Percentiles rank a stretch among this genome's conserved stretches.
These are phyloP conservation scores for Diplosphaera chodatii DNA, from an alignment of 139 green algal species.

Conservation along the genomic window DNA sequence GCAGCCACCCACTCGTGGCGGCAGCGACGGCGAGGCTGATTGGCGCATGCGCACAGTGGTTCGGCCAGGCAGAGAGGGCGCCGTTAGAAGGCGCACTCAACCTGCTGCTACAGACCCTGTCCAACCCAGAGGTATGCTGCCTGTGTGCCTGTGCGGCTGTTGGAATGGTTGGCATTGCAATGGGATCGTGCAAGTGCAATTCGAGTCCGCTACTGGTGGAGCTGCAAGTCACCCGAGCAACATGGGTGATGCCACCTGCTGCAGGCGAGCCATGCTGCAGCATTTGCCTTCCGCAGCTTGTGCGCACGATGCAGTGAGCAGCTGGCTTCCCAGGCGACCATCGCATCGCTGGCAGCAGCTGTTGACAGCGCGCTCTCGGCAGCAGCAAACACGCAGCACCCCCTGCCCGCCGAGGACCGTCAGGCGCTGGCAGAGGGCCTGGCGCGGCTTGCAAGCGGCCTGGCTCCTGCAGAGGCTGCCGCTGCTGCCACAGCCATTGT, in stretches of 20 bases:
- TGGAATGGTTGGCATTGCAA: too few species aligned
- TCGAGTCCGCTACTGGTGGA: too few species aligned
- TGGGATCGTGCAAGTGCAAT: too few species aligned
- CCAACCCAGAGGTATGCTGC: slow-evolving; percentile 1
- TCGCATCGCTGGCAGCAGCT: not conserved
- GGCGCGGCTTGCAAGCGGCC: not conserved
- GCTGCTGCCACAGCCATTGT: not conserved
- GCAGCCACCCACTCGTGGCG: not conserved
- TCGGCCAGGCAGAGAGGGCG: not conserved
- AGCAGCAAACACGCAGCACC: too few species aligned
- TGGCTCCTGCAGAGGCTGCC: slow-evolving; percentile 6
- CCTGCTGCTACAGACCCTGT: slow-evolving; percentile 4
- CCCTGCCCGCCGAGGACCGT: not conserved
- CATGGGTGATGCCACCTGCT: not conserved
- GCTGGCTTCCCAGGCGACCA: not conserved
- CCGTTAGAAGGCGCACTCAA: slow-evolving; percentile 13
- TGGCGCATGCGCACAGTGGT: slow-evolving; percentile 4
- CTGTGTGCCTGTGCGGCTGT: too few species aligned
- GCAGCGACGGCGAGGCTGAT: slow-evolving; percentile 7
- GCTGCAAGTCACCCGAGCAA: too few species aligned
- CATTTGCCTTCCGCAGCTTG: slow-evolving; percentile 14
- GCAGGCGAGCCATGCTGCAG: slow-evolving; percentile 5
- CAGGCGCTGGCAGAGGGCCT: slow-evolving; percentile 12
- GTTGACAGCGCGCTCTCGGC: not conserved
- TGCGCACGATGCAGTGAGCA: slow-evolving; percentile 6